Base-by-base conservation (phyloP, 208 protist species). In the Wallacemonas sp. region DNA sequence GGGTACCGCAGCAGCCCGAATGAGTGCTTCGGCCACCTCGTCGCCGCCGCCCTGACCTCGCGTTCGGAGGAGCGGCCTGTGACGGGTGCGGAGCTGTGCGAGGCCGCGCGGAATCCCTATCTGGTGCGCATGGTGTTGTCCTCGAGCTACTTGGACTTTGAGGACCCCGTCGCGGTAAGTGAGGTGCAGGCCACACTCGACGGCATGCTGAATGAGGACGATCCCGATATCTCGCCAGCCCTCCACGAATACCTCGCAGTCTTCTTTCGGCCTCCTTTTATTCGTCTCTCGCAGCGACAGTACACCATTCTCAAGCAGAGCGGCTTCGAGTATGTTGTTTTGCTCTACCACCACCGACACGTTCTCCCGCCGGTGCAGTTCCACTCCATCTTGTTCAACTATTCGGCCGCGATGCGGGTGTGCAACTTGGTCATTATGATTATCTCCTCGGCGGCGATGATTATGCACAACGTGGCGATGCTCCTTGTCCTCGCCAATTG, bases 261-360 rank as follows among this genome's bases (percentile, higher is more conserved):
- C 33, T 80, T 94, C 21, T 81, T 94, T 54, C 66, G 66, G 33
- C 59, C 87, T 39, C 72, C 69, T 11, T 92, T 88, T 73, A 63
- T 89, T 24, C 80, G 80, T 1, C 72, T 94, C 15, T 79, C 70
- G 33, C 62, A 77, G 28, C 65, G 54, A 14, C 82, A 88, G 60
- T 84, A 89, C 62, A 49, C 44, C 33, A 63, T 87, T 22, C 61
- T 94, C 49, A 86, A 89, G 71, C 64, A 64, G 31, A 86, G 81
- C 71, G 88, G 88, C 15, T 94, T 92, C 64, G 88, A 94, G 68
- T 91, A 89, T 78, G 73, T 92, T 26, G 72, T 73, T 54, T 67
- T 94, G 26, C 66, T 94, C 64, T 78, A 77, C 61, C 72, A 82
- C 27, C 44, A 89, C 69, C 74, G 69, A 9, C 88, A 94, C 68